phyloP scores from a whole-genome alignment of 345 rosid species.

The Moricandia moricandioides region DNA sequence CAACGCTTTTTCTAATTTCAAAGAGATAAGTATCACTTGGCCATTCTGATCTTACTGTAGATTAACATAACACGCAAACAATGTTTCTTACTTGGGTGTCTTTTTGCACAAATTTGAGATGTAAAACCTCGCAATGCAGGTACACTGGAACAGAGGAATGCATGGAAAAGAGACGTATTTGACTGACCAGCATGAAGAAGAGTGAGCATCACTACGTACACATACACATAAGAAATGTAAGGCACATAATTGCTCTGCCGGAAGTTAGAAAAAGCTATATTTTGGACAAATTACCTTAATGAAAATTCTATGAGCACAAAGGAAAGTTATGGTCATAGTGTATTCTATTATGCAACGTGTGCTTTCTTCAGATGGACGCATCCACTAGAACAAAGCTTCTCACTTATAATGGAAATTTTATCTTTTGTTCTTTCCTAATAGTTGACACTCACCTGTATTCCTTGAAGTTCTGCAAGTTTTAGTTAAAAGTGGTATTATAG shows the following conservation, averaged over 20 bases:
- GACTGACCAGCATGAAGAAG: background rate
- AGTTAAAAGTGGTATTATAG: background rate
- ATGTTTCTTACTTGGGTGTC: conserved; percentile 14
- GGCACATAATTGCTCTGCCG: background rate
- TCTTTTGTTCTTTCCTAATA: background rate
- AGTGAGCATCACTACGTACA: conserved; percentile 19
- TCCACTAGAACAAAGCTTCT: background rate
- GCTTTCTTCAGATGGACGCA: background rate
- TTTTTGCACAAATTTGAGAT: conserved; percentile 44
- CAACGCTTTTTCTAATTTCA: background rate
- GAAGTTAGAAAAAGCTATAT: background rate
- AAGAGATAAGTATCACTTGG: conserved; percentile 81
- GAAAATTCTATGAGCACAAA: background rate
- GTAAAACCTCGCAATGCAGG: conserved; percentile 38
- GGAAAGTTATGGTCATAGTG: background rate
- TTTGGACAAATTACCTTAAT: background rate
- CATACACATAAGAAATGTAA: background rate
- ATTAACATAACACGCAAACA: background rate
- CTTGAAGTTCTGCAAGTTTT: background rate
- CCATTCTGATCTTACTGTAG: too few species aligned
- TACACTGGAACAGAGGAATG: conserved; percentile 46
- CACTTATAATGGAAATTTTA: background rate
- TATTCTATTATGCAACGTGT: background rate
- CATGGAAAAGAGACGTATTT: conserved; percentile 46
- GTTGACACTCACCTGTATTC: background rate